Percentiles rank a stretch among this genome's conserved stretches.
Conservation (phyloP, 352 stramenopile genomes). For the Aphanomyces euteiches region DNA sequence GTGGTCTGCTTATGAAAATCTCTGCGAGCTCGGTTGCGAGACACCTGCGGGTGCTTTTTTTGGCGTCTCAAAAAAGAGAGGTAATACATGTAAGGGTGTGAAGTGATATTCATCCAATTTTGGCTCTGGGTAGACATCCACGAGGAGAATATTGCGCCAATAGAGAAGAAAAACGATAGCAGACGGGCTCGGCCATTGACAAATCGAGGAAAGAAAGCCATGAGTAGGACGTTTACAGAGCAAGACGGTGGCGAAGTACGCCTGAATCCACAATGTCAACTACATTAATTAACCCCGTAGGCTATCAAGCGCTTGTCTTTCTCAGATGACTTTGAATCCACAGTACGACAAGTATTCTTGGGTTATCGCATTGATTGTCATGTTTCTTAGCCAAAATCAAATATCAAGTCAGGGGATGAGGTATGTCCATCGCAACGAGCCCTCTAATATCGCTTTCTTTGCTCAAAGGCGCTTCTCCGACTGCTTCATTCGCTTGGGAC, state of each 20-base stretch:
- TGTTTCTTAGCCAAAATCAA: background rate
- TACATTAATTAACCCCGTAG: background rate
- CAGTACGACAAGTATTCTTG: background rate
- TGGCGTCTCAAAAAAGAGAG: too few species aligned
- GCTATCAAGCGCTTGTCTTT: background rate
- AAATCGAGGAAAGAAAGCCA: slow-evolving; percentile 20
- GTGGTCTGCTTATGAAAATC: slow-evolving; percentile 90
- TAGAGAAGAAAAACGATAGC: background rate
- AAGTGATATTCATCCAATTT: too few species aligned
- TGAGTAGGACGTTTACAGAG: slow-evolving; percentile 27
- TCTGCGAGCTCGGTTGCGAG: slow-evolving; percentile 85
- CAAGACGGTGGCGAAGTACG: background rate
- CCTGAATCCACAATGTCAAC: too few species aligned
- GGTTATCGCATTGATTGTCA: background rate
- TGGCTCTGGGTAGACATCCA: too few species aligned
- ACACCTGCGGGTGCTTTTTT: slow-evolving; percentile 6
- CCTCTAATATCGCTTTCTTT: background rate
- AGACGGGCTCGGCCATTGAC: background rate
- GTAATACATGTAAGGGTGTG: too few species aligned
- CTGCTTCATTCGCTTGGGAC: slow-evolving; percentile 41
- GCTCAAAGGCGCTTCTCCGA: background rate
- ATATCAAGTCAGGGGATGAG: background rate
- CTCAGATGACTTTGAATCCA: background rate
- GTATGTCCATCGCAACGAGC: background rate
- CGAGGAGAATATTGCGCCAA: background rate